Base-by-base conservation (phyloP, 768 basidiomycete species). In the Leucogyrophana mollusca region DNA sequence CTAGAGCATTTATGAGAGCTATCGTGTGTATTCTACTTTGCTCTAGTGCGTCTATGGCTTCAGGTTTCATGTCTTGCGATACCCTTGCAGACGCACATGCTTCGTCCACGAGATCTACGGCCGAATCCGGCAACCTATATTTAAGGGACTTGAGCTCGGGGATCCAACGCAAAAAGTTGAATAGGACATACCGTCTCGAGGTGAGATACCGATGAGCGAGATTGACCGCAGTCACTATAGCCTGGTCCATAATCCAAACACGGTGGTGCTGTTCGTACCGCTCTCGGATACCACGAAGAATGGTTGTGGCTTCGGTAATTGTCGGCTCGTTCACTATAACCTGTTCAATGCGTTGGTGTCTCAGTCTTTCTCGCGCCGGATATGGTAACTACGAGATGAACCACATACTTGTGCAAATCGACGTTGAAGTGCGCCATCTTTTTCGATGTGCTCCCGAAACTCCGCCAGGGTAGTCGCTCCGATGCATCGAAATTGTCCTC, bases 381-480 rank as follows among this genome's bases (percentile, higher is more conserved):
- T 30, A 30, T 30, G 27, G 27, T 30, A 30, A 30, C n/a, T 10
- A 4, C 11, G 6, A 42, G 23, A 35, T 14, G 7, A 6, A 9
- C 9, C 20, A 34, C 47, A 13, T 23, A 25, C 47, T 34, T 48
- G 47, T 11, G 40, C 47, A 20, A 48, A 48, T 36, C 47, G 47
- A 9, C 47, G 47, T 11, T 38, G 40, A 43, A 48, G 47, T 14
- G 47, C 47, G 4, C 47, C 47, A 20, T 48, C 47, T 48, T 48
- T 48, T 23, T 48, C 47, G 21, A 48, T 48, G 27, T 48, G 41
- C 18, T 48, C 47, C 32, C 47, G 47, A 36, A 41, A 48, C 20
- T 48, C 47, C 16, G 47, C 32, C 5, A 43, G 20, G 7, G 47
- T 48, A 6, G 47, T 48, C 8, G 47, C 47, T n/a, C 47, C 47